Evolutionary conservation across 2,329 filamentous ascomycete genomes (phyloP).

Genomic region (Neofusicoccum cordaticola): DNA sequence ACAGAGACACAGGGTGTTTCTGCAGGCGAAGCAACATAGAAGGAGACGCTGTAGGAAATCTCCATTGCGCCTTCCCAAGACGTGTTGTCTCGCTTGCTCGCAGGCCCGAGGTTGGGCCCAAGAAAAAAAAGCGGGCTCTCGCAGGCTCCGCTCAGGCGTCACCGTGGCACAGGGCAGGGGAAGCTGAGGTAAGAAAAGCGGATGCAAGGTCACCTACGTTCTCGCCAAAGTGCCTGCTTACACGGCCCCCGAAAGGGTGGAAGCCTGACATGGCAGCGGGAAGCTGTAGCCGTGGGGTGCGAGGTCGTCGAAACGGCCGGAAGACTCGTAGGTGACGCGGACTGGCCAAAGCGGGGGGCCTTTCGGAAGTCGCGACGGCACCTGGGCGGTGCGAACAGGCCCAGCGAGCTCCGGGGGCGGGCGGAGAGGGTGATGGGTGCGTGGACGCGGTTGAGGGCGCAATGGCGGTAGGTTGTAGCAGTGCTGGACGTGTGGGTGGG

Average conservation of each 20-base stretch:
- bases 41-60: background rate
- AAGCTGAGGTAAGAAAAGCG: slow-evolving; percentile 17
- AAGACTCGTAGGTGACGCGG: background rate
- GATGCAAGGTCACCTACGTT: slow-evolving; percentile 37
- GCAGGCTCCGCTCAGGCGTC: slow-evolving; percentile 4
- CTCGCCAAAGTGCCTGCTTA: slow-evolving; percentile 52
- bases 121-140: background rate
- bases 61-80: too few relatives aligned
- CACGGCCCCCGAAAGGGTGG: slow-evolving; percentile 53
- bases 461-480: background rate
- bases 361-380: background rate
- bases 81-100: too few relatives aligned
- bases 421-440: background rate
- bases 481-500: background rate
- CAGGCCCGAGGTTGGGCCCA: too few relatives aligned
- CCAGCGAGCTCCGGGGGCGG: background rate
- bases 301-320: background rate
- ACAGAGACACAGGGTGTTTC: background rate
- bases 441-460: background rate
- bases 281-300: background rate
- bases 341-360: background rate
- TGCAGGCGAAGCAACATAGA: background rate
- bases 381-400: background rate
- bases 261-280: slow-evolving; percentile 30
- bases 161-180: background rate